Evolutionary conservation across 805 yeast species (phyloP).

Genomic region (Yamadazyma sp.): DNA sequence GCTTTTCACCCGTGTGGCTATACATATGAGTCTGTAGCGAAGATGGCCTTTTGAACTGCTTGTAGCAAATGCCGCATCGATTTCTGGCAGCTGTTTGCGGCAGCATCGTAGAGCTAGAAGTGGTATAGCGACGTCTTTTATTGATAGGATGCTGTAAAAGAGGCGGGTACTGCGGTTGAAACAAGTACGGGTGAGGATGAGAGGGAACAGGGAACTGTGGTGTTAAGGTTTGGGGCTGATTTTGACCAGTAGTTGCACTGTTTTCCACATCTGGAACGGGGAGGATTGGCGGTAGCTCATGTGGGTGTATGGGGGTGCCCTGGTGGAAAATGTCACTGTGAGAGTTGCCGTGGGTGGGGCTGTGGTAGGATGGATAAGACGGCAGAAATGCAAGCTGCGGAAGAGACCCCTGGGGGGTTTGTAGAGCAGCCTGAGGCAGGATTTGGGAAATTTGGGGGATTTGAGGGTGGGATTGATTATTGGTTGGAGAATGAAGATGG

Average conservation of each 20-base stretch:
- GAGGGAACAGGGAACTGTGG: slow-evolving; percentile 8
- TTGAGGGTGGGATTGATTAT: background rate
- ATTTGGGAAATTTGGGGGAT: background rate
- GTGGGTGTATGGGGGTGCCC: too few species aligned
- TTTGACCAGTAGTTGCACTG: slow-evolving; percentile 12
- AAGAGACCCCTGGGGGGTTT: background rate
- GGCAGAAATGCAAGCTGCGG: slow-evolving; percentile 4
- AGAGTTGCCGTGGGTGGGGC: slow-evolving; percentile 1
- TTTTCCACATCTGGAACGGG: too few species aligned
- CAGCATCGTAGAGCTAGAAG: slow-evolving; percentile 30
- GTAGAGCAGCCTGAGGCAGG: background rate
- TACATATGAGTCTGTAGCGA: slow-evolving; percentile 77
- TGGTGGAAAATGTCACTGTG: too few species aligned
- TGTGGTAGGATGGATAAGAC: background rate
- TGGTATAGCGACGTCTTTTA: background rate
- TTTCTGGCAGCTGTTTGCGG: slow-evolving; percentile 47
- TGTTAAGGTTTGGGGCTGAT: slow-evolving; percentile 5
- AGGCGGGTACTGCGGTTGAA: slow-evolving; percentile 7
- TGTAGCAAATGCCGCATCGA: slow-evolving; percentile 60
- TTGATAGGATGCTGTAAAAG: slow-evolving; percentile 15
- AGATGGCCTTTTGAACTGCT: slow-evolving; percentile 79
- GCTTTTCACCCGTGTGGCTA: slow-evolving; percentile 55
- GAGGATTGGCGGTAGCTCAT: slow-evolving; percentile 12
- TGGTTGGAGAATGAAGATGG: too few species aligned
- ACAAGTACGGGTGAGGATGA: background rate